Base-by-base conservation (phyloP, 768 basidiomycete species). In the Tephrocybe sp. region DNA sequence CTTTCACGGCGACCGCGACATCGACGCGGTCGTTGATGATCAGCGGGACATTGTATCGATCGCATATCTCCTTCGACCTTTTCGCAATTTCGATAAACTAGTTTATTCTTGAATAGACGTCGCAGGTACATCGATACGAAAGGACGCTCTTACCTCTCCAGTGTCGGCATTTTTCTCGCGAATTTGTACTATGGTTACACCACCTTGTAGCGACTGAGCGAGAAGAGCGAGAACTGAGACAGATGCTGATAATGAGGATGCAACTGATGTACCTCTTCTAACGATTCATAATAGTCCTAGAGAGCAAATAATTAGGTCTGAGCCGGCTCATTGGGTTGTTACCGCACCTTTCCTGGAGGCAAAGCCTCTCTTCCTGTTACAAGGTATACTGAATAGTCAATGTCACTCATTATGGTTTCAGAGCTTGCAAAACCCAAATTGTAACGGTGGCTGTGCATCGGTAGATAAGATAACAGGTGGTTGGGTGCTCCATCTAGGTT, bases 1-100 rank as follows among this genome's bases (percentile, higher is more conserved):
- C 85, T 39, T 80, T 72, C 17, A 90, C 71, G 6, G 90, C 89
- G 17, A 94, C 74, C 8, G 89, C 91, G 19, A 98, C 82, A 60
- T 97, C 95, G 51, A 96, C 73, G 10, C 92, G 82, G 65, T 91
- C 89, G 62, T 93, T 92, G 68, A 98, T 89, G 52, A 98, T 73
- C 4, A 97, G 69, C 0, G 92, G 93, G 23, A 96, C 79, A 36
- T 79, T 74, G 74, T 92, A 87, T 67, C 77, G 78, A 56, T 82
- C 77, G 60, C 90, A 93, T 5, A 98, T 66, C 14, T 60, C 72
- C 63, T 93, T 90, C 13, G 83, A 86, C 57, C 74, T 71, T 40
- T 62, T 63, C 0, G 93, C 93, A 50, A 95, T 76, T 51, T 83
- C 73, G 49, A 92, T 77, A 62, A 96, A 94, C 89, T 94, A 41